Evolutionary conservation across 371 early-diverging fungal genomes (phyloP), one percentile per base, ranked within the genome.

Genomic region (Mortierella sp.): DNA sequence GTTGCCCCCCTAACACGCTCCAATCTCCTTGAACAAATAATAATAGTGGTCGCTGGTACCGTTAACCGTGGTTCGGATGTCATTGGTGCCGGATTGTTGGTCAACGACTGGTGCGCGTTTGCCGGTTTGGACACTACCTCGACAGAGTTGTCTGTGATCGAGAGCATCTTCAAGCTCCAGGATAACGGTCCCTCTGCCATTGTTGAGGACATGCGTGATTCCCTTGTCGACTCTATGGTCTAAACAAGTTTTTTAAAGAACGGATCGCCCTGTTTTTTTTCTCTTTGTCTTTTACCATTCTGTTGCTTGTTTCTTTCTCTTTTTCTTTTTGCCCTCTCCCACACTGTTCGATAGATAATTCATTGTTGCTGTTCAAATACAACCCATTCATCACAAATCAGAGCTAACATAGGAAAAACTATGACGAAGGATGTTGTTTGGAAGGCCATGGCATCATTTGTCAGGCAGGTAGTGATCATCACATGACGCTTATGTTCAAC

Each of bases 61-160:
- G 98, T 99, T 51, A 99, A 99, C 92, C 96, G 98, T 79, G 99
- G 99, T 90, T 96, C 97, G n/a, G 97, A 97, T 88, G 94, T 97
- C 55, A 96, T 99, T 89, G 99, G 99, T 46, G 97, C 96, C 55
- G 99, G 99, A 37, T 91, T 99, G 82, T 98, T 99, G 40, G 99
- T 99, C 61, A 99, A 99, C 88, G 99, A 99, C 89, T 99, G 98
- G 98, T 92, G 95, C 76, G 99, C 99, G 10, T 99, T 99, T 91
- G 96, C 98, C 51, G 99, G 99, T 73, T 88, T 96, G 88, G 99
- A 98, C 89, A 99, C 99, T 2, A 99, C 99, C 8, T 93, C 96
- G 71, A 99, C 99, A 44, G 99, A 99, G 90, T 91, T 99, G 80
- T 95, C 97, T 77, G 99, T 99, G 5, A 97, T 99, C 77, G 99